Base-by-base conservation (phyloP, 805 yeast species). In the Vanderwaltozyma yarrowii region DNA sequence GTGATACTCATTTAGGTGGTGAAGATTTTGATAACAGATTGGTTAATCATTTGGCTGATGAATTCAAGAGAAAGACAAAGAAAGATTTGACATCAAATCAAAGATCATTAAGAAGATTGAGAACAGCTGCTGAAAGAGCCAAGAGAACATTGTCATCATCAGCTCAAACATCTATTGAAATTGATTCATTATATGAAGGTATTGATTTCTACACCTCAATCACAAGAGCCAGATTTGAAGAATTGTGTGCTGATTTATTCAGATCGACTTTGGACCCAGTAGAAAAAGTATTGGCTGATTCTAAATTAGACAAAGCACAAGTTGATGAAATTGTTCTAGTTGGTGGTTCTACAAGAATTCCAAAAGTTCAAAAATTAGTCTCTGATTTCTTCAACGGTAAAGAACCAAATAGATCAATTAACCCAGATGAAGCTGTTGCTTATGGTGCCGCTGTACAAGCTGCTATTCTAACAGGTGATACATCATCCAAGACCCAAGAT, bases 371-470 rank as follows among this genome's bases (percentile, higher is more conserved):
- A 73, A 87, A 86, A 70, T 75, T 88, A 59, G 95, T 87, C 37
- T 81, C 95, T 51, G 96, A 88, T 69, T 87, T 80, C 80, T 87
- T 88, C 78, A 84, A 87, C 67, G 96, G 96, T 64, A 88, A 87
- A 73, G 95, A 87, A 71, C 95, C 94, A 69, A 85, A 85, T 75
- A 83, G 79, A 72, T 84, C 95, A 38, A 87, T 87, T 68, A 87
- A 87, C 78, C 96, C 96, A 54, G 96, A 87, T 74, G 96, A 87
- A 73, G 96, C 96, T 60, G 96, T 87, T 67, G 96, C 96, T 60
- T 87, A 87, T 71, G 96, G 96, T 80, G 96, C 96, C 54, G 96
- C 96, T 47, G 96, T 87, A 52, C 96, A 87, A 74, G 96, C 95
- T 52, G 96, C 96, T 52, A 87, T 87, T 62, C 76, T 87, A 63